Conservation (phyloP, 73 alveolate species). For the Paraurostyla sp. region DNA sequence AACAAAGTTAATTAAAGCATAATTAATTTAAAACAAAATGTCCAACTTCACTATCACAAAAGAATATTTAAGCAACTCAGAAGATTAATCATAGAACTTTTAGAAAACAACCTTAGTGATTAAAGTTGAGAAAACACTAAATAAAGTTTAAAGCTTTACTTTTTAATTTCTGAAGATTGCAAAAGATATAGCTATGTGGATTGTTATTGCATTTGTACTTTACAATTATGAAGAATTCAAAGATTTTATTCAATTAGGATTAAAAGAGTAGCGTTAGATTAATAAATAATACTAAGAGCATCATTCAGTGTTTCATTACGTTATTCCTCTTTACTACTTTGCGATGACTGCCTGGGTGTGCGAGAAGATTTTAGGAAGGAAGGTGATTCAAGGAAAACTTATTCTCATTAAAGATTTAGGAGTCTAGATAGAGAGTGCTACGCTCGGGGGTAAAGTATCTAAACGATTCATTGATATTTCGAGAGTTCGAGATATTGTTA, state of each 20-base stretch:
- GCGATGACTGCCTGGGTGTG: background rate
- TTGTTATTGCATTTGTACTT: background rate
- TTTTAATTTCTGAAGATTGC: background rate
- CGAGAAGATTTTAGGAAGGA: background rate
- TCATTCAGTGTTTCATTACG: background rate
- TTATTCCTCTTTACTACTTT: background rate
- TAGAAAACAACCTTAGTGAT: background rate
- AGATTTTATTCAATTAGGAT: too few species aligned
- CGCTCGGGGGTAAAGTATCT: background rate
- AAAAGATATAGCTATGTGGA: background rate
- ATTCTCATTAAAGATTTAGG: constrained; percentile 34
- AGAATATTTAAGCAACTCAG: background rate
- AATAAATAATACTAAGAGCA: too few species aligned
- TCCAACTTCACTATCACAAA: background rate
- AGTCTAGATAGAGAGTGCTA: background rate
- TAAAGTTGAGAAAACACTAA: background rate
- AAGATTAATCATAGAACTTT: background rate
- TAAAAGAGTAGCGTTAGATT: too few species aligned
- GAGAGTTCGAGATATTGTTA: constrained; percentile 42
- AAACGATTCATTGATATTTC: constrained; percentile 42
- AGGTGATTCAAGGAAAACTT: background rate
- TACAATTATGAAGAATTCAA: background rate
- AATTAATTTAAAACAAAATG: too few species aligned
- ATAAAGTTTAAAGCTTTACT: background rate
- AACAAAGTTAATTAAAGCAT: too few species aligned